Base-by-base conservation (phyloP, 345 rosid genomes). In the Camelina laxa region DNA sequence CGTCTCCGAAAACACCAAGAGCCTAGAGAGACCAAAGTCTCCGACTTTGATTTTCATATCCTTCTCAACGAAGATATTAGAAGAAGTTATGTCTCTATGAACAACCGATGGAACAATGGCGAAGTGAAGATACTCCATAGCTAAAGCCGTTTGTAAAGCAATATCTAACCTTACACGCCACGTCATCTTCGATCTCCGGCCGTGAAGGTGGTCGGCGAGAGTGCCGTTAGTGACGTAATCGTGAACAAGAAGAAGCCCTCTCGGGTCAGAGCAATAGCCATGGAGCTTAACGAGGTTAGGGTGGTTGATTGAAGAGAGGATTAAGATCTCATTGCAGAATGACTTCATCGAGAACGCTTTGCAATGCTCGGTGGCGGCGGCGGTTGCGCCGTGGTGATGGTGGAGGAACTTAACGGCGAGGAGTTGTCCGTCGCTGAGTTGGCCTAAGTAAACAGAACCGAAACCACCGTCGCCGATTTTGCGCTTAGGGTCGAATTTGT, bases 381-480 rank as follows among this genome's bases (percentile, higher is more conserved):
- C 84, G 24, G 85, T 72, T 31, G 65, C 70, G 21, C 80, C 82
- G 71, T 83, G 88, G 42, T 85, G 91, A 45, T 69, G 81, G 83
- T 93, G 98, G 67, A 93, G 98, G 78, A 87, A 83, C 53, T 93
- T 93, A 1, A 93, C 95, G 7, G 98, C 98, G 38, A 88, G 90
- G 31, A 86, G 81, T 24, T 91, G 78, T 7, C 88, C 91, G 50
- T 93, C 98, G 50, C 44, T 36, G 74, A 91, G 96, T 31, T 85
- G 91, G 17, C 93, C 97, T 38, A 93, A 69, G 71, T 77, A 91
- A 27, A 93, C 98, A 0, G 96, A 91, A 56, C 97, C 98, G 61
- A 93, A 93, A 9, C 98, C 97, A 27, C 98, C 98, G 60, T 91
- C 96, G 0, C 97, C 98, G 48, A 93, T 91, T 73, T 91, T 93